Percentiles rank a stretch among this genome's conserved stretches.
Evolutionary conservation across 441 rosid genomes (phyloP).

Genomic region (Croton setiger): DNA sequence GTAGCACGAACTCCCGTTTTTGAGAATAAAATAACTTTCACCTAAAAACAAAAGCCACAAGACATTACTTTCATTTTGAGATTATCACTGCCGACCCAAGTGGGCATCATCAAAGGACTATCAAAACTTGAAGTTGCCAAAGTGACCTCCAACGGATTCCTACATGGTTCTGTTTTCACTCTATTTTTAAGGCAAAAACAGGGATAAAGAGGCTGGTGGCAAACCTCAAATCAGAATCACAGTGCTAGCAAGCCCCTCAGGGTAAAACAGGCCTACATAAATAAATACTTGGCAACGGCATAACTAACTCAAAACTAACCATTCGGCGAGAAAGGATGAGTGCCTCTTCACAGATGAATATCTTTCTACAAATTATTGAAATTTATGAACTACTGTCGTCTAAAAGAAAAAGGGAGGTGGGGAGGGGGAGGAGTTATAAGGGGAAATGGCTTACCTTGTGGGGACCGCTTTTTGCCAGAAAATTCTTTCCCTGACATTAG

Average conservation of each 20-base stretch:
- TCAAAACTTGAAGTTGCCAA: background rate
- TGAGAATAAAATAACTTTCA: conserved; percentile 90
- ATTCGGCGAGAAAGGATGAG: background rate
- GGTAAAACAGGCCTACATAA: background rate
- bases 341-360: background rate
- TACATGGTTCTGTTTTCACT: background rate
- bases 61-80: conserved; percentile 8
- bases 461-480: conserved; percentile 53
- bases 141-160: background rate
- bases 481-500: conserved; percentile 45
- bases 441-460: conserved; percentile 47
- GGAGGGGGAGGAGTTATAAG: background rate
- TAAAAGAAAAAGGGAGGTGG: background rate
- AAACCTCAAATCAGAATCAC: background rate
- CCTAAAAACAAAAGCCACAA: conserved; percentile 44
- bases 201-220: background rate
- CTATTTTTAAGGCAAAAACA: background rate
- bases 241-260: background rate
- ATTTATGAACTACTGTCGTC: background rate
- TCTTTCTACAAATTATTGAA: background rate
- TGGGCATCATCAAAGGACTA: conserved; percentile 9
- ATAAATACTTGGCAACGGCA: background rate
- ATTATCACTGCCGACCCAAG: background rate
- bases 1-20: conserved; percentile 97
- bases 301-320: background rate